A percentile compares a stretch with the other conserved stretches of the same genome.
phyloP scores from a whole-genome alignment of 306 rosid genomes.

The Albizia julibrissin region DNA sequence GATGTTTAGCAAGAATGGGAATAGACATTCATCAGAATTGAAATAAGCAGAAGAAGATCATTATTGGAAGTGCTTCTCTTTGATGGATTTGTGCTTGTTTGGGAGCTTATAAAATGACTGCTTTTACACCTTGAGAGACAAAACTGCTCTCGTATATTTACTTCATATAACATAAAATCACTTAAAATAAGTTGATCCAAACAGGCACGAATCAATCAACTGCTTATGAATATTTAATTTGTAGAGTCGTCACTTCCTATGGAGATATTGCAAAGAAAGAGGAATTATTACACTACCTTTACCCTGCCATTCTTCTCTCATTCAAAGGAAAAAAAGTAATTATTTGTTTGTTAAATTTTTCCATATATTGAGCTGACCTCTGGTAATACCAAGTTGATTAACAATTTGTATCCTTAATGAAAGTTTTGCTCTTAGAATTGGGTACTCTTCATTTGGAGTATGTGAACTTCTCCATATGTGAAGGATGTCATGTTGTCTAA shows the following conservation, averaged over 20 bases:
- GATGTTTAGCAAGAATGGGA: neutral
- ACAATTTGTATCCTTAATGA: neutral
- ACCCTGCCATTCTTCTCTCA: neutral
- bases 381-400: constrained; percentile 19
- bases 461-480: constrained; percentile 14
- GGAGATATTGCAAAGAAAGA: neutral
- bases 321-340: neutral
- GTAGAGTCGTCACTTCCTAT: neutral
- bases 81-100: neutral
- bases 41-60: neutral
- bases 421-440: constrained; percentile 8
- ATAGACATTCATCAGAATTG: neutral
- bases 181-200: too few species aligned
- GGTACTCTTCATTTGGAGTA: constrained; percentile 3
- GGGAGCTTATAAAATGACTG: too few species aligned
- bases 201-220: neutral
- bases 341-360: neutral
- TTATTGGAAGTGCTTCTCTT: neutral
- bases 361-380: neutral
- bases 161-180: too few species aligned
- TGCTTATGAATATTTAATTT: neutral
- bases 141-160: too few species aligned
- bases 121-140: too few species aligned
- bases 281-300: neutral
- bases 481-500: constrained; percentile 2